phyloP scores from a whole-genome alignment of 495 filamentous ascomycete genomes.

The Penicillium coprophilum region DNA sequence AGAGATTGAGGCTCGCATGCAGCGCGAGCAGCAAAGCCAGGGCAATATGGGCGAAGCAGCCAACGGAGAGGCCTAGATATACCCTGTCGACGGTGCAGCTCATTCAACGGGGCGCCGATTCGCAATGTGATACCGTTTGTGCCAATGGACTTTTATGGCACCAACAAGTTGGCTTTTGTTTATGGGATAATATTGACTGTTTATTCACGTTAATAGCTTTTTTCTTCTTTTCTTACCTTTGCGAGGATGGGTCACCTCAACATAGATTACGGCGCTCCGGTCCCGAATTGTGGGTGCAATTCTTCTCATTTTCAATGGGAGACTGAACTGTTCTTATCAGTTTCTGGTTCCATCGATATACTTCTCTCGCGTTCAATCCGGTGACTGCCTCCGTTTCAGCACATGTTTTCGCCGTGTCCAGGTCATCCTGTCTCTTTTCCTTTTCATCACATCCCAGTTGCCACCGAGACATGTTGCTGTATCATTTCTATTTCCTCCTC shows the following conservation, averaged over 20 bases:
- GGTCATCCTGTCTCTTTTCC: conserved; percentile 26
- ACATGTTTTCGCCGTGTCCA: conserved; percentile 24
- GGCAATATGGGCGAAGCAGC: conserved; percentile 38
- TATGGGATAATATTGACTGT: conserved; percentile 50
- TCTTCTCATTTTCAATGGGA: conserved; percentile 5
- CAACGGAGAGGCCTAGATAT: conserved; percentile 50
- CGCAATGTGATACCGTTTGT: conserved; percentile 41
- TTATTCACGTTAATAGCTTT: conserved; percentile 54
- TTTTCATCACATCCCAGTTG: conserved; percentile 16
- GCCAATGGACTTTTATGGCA: conserved; percentile 44
- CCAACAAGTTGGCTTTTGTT: conserved; percentile 42
- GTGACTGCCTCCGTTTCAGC: not conserved
- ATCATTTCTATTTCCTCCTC: conserved; percentile 22
- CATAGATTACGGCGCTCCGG: conserved; percentile 27
- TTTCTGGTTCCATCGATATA: not conserved
- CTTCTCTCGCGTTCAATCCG: not conserved
- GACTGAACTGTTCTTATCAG: not conserved
- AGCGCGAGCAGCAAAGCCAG: conserved; percentile 62
- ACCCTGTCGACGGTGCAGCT: conserved; percentile 34
- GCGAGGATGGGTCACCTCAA: conserved; percentile 26
- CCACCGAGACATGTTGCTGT: conserved; percentile 15
- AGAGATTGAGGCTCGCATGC: conserved; percentile 86
- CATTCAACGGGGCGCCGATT: conserved; percentile 37
- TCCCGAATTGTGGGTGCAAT: conserved; percentile 27
- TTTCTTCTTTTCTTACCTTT: conserved; percentile 30